Base-by-base conservation (phyloP, 2,329 filamentous ascomycete species). In the Calonectria ilicicola region DNA sequence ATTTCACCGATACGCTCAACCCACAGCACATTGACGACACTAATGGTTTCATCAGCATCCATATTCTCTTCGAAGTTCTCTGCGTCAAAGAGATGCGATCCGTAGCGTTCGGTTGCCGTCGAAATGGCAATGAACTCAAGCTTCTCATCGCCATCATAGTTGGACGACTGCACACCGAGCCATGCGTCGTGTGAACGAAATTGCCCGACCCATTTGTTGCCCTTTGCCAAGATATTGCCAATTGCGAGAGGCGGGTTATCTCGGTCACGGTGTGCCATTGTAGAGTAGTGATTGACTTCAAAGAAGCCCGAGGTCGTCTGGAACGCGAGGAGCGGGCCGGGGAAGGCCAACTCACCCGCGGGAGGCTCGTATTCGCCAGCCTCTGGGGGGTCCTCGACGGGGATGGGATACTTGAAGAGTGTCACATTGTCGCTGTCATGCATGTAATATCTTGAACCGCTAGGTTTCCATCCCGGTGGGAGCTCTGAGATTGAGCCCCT, bases 21-120 rank as follows among this genome's bases (percentile, higher is more conserved):
- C 86, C 86, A 87, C 38, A 87, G 74, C 46, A 87, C 86, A 32
- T 87, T 87, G 21, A 87, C 83, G 76, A 87, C 84, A 69, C 88
- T 85, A 32, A 88, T 79, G 38, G 82, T 80, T 38, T 85, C 85
- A 66, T 87, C 85, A 1, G 79, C 78, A 69, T 86, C 84, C 79
- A 83, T 83, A 63, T 84, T 81, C 70, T 86, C 85, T 47, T 83
- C 81, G 67, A 86, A 86, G 21, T 80, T 80, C 17, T 85, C 85
- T 23, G 80, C 72, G 17, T 83, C 82, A 46, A 86, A 85, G 1
- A 85, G 81, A 51, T 84, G 82, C 6, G 84, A 85, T 3, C 83
- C 84, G n/a, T 81, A 77, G n/a, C 84, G 81, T 80, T 87, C 85
- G 73, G 81, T 83, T 3, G 82, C 84, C 12, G 80, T 81, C 40